Evolutionary conservation across 257 asterid genomes (phyloP).

Genomic region (Thymus quinquecostatus): DNA sequence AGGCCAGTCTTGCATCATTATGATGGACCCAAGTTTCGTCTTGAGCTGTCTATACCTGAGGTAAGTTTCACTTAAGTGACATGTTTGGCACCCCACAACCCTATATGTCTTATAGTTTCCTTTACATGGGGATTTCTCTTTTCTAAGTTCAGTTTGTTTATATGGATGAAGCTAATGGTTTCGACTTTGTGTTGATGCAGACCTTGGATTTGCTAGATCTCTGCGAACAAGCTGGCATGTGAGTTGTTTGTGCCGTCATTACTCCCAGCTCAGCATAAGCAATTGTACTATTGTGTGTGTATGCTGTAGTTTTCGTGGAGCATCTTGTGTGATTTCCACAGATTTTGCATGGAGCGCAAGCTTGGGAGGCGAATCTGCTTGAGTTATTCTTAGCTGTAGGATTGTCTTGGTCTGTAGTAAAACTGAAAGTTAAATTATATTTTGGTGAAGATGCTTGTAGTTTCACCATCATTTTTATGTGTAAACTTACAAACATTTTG

Average conservation of each 20-base stretch:
- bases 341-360: conserved; percentile 73
- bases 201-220: conserved; percentile 89
- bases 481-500: conserved; percentile 17
- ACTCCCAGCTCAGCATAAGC: conserved; percentile 42
- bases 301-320: conserved; percentile 51
- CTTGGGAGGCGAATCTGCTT: conserved; percentile 62
- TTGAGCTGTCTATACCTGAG: conserved; percentile 95
- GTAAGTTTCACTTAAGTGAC: conserved; percentile 41
- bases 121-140: background rate
- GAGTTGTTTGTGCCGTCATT: conserved; percentile 31
- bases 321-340: conserved; percentile 42
- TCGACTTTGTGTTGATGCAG: conserved; percentile 45
- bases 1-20: conserved; percentile 97
- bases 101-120: background rate
- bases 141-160: background rate
- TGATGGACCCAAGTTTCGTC: conserved; percentile 98
- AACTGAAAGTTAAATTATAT: conserved; percentile 42
- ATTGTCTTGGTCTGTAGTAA: conserved; percentile 42
- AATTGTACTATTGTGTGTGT: conserved; percentile 40
- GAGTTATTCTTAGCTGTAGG: conserved; percentile 34
- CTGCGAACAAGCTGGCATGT: conserved; percentile 85
- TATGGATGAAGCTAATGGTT: conserved; percentile 13
- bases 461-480: conserved; percentile 19
- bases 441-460: conserved; percentile 39
- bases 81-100: background rate